Evolutionary conservation across 305 asterid species (phyloP).

Genomic region (Lippia alba): DNA sequence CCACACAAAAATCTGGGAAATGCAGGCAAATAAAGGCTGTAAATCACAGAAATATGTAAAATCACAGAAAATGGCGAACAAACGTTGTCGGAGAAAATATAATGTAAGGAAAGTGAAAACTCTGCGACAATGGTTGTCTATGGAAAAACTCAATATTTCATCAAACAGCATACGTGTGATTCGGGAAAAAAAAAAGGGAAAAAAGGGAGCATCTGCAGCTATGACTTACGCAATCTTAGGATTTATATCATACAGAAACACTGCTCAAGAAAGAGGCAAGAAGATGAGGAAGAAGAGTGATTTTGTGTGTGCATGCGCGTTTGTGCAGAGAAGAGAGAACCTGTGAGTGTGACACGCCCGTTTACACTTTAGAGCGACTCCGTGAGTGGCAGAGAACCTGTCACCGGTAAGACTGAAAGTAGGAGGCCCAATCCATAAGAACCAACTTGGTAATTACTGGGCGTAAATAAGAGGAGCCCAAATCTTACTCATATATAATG

Average conservation of each 20-base stretch:
- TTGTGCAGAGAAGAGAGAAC: neutral
- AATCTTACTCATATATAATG: too few relatives aligned
- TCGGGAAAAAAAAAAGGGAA: too few relatives aligned
- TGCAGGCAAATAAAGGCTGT: neutral
- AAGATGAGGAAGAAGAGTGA: neutral
- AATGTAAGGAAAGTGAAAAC: neutral
- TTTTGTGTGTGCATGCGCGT: neutral
- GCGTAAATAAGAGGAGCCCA: too few relatives aligned
- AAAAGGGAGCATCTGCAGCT: neutral
- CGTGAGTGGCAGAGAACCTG: neutral
- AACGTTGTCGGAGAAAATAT: neutral
- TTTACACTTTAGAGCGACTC: neutral
- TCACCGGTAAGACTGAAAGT: too few relatives aligned
- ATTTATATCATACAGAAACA: neutral
- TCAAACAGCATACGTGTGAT: conserved; percentile 24
- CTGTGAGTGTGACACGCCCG: conserved; percentile 2
- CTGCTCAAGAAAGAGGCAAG: neutral
- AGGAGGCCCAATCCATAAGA: too few relatives aligned
- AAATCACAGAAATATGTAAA: neutral
- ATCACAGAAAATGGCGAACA: neutral
- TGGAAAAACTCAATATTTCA: conserved; percentile 23
- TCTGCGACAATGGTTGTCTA: neutral
- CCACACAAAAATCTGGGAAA: neutral
- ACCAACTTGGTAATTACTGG: too few relatives aligned
- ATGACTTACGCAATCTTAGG: neutral